Conservation (phyloP, 2,329 filamentous ascomycete species). For the Fusarium vanettenii region DNA sequence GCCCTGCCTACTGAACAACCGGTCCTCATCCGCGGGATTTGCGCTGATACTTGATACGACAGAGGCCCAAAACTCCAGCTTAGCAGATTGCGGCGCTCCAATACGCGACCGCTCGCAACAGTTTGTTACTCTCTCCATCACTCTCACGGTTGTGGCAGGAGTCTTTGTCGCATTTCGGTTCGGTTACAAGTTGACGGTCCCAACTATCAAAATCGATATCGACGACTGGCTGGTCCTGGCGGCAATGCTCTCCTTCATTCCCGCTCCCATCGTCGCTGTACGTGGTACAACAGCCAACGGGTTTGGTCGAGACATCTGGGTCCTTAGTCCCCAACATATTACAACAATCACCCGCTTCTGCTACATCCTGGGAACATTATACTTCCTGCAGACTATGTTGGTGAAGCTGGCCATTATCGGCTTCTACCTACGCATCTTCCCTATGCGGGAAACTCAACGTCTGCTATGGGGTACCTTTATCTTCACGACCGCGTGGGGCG, state of each 20-base stretch:
- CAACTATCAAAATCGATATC: neutral
- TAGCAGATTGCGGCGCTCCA: neutral
- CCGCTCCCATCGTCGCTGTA: neutral
- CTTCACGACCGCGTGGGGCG: conserved; percentile 50
- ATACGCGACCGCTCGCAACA: neutral
- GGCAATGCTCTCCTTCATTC: neutral
- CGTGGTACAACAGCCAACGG: neutral
- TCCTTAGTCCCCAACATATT: conserved; percentile 52
- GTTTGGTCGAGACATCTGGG: conserved; percentile 55
- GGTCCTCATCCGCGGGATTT: neutral
- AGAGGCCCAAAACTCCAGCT: neutral
- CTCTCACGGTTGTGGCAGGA: neutral
- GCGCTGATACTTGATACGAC: neutral
- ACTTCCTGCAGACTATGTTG: conserved; percentile 56
- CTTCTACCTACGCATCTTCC: conserved; percentile 65
- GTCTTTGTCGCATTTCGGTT: neutral
- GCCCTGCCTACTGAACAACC: neutral
- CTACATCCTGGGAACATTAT: conserved; percentile 54
- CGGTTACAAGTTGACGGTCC: neutral
- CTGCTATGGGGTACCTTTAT: conserved; percentile 53
- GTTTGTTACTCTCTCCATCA: neutral
- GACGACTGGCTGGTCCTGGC: neutral
- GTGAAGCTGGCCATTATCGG: conserved; percentile 61
- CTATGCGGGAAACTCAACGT: conserved; percentile 46
- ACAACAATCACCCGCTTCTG: conserved; percentile 53